Conservation (phyloP, 73 alveolate species). For the Paramecium sexaurelia region DNA sequence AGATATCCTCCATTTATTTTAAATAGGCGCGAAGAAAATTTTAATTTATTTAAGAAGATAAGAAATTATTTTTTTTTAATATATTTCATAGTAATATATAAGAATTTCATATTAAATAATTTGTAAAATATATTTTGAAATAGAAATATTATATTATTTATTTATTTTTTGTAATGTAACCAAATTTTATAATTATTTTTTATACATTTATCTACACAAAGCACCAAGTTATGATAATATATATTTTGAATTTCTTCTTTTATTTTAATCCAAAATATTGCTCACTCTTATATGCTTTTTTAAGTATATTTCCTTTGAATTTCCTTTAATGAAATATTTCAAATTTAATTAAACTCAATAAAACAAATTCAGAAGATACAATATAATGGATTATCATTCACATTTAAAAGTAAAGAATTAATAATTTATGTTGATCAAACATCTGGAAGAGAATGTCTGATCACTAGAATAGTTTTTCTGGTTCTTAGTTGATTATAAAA, state of each 20-base stretch:
- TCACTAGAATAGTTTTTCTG: not conserved
- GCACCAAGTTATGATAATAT: too few species aligned
- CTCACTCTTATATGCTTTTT: slow-evolving; percentile 33
- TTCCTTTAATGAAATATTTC: not conserved
- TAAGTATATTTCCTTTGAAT: not conserved
- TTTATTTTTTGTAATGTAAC: too few species aligned
- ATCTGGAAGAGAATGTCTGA: not conserved
- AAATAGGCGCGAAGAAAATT: not conserved
- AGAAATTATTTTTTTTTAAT: too few species aligned
- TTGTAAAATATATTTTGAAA: too few species aligned
- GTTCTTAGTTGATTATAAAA: not conserved
- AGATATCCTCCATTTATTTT: not conserved
- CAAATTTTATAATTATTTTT: too few species aligned
- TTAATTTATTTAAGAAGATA: not conserved
- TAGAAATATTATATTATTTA: too few species aligned
- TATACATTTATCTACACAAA: too few species aligned
- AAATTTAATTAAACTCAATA: not conserved
- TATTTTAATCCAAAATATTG: too few species aligned
- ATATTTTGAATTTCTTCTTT: too few species aligned
- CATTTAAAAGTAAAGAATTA: not conserved
- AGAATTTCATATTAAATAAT: too few species aligned
- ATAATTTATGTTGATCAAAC: not conserved
- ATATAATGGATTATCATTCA: slow-evolving; percentile 37
- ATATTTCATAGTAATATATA: too few species aligned
- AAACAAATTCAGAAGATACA: not conserved